Base-by-base conservation (phyloP, 2,329 filamentous ascomycete species). In the Calonectria honghensis region DNA sequence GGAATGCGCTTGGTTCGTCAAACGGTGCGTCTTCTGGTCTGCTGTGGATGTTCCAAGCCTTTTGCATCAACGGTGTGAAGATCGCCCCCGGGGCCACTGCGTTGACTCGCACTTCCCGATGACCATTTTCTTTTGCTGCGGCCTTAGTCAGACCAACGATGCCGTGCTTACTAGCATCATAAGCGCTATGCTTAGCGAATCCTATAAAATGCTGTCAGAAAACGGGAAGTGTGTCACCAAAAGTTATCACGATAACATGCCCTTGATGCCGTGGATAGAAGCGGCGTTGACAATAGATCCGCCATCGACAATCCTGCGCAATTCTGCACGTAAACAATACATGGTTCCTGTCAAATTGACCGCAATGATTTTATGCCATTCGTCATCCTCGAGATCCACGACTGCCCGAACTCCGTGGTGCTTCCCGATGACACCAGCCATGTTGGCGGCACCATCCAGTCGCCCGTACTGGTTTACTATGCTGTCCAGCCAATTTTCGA, bases 221-320 rank as follows among this genome's bases (percentile, higher is more conserved):
- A 66, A 61, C 20, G 20, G 52, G 67, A 45, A 29, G 24, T 20
- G 51, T 73, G 11, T 24, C 31, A 35, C 51, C 29, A 48, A 66
- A 71, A 37, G 9, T 24, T 69, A 48, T 41, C 70, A 51, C 29
- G 45, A 57, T 24, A 59, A 80, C 82, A 18, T 78, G 78, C 90
- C 90, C 48, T 89, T 87, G 41, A 89, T 78, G 37, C 83, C 82
- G 68, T 84, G 82, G 68, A 85, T 88, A 57, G 88, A 91, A 32
- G 88, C 85, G 35, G 90, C 85, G 79, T 91, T 92, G 69, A 93
- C 91, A 79, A 93, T 91, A 73, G 90, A 91, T 10, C 90, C 90
- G 2, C 88, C 87, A 45, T 84, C 77, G 35, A 71, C 77, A 64
- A 83, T 80, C 52, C 77, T 86, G 81, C 29, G 85, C 83, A 89